Conservation (phyloP, 2,329 filamentous ascomycete species). For the Aspergillus clavatus region DNA sequence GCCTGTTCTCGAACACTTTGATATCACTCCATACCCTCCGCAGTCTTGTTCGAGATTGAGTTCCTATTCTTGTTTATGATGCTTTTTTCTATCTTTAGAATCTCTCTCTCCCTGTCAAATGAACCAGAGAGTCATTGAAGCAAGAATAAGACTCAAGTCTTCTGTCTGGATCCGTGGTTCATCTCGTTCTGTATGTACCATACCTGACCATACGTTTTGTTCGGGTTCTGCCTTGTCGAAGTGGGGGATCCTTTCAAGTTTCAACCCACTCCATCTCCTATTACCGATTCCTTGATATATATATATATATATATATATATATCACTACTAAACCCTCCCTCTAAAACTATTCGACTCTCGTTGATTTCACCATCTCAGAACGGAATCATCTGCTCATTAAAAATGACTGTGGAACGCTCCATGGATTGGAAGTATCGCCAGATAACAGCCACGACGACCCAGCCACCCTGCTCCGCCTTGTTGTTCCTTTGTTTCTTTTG, state of each 20-base stretch:
- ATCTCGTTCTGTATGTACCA: neutral
- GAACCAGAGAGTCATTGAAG: too few species aligned
- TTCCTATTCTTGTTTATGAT: neutral
- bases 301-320: too few species aligned
- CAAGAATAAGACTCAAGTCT: too few species aligned
- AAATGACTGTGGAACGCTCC: too few species aligned
- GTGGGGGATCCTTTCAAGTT: neutral
- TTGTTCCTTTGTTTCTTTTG: conserved; percentile 8
- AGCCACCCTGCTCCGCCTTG: conserved; percentile 19
- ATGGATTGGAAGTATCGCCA: neutral
- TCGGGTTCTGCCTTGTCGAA: neutral
- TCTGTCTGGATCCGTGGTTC: neutral
- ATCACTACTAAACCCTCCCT: too few species aligned
- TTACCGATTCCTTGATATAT: too few species aligned
- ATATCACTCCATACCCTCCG: too few species aligned
- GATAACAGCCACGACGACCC: conserved; percentile 6
- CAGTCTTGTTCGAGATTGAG: neutral
- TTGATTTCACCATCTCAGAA: too few species aligned
- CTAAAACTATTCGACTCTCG: too few species aligned
- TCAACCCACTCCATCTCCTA: too few species aligned
- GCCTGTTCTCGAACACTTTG: neutral
- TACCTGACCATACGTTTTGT: neutral
- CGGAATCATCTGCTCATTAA: too few species aligned
- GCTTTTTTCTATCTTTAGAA: neutral
- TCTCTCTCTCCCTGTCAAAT: too few species aligned